Conservation (phyloP, 2,329 filamentous ascomycete species). For the Cladophialophora psammophila region DNA sequence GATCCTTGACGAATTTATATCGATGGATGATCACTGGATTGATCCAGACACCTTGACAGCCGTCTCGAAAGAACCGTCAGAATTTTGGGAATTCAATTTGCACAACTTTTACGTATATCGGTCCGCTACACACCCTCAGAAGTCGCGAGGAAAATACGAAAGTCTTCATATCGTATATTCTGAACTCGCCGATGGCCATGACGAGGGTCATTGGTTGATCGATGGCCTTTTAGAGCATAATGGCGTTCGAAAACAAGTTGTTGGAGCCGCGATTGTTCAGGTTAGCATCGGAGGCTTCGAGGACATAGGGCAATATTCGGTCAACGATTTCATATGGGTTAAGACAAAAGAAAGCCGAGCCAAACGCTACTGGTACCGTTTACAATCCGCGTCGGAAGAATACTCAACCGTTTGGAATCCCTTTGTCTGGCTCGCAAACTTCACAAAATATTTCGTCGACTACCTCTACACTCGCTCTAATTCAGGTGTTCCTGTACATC, state of each 20-base stretch:
- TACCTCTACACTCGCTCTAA: conserved; percentile 55
- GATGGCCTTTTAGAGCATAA: conserved; percentile 66
- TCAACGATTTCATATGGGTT: conserved; percentile 68
- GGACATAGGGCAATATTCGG: conserved; percentile 52
- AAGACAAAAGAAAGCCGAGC: conserved; percentile 47
- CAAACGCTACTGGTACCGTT: conserved; percentile 67
- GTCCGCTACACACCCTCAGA: conserved; percentile 63
- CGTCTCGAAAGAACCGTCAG: conserved; percentile 12
- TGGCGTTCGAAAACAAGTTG: conserved; percentile 56
- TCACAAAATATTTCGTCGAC: conserved; percentile 76
- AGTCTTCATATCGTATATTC: conserved; percentile 46
- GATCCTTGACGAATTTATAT: conserved; percentile 9
- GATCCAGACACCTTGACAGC: background rate
- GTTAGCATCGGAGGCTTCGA: conserved; percentile 74
- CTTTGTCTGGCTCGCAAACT: conserved; percentile 72
- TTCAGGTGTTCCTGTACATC: conserved; percentile 49
- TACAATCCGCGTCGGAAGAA: conserved; percentile 65
- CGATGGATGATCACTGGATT: conserved; percentile 4
- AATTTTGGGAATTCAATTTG: conserved; percentile 59
- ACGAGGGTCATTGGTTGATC: conserved; percentile 49
- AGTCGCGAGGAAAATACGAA: conserved; percentile 49
- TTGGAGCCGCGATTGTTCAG: conserved; percentile 62
- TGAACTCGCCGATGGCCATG: background rate
- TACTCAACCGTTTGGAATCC: conserved; percentile 63
- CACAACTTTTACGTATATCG: conserved; percentile 67